A percentile compares a stretch with the other conserved stretches of the same genome.
Conservation (phyloP, 2,329 filamentous ascomycete species). For the Sporothrix euskadiensis region DNA sequence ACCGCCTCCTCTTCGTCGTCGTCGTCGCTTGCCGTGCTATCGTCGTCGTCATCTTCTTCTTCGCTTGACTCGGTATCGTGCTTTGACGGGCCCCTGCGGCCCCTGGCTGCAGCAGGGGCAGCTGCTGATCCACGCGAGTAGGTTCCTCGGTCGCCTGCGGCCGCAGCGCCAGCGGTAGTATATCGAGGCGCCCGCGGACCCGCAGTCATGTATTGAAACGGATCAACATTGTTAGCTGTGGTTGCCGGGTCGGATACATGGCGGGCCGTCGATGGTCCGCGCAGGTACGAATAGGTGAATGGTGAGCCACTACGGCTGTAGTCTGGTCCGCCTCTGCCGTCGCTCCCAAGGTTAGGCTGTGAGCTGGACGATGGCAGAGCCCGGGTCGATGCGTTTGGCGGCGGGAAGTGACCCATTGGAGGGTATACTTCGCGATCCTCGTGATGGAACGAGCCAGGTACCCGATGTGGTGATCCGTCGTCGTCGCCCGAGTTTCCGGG, state of each 20-base stretch:
- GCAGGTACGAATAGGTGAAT: constrained; percentile 50
- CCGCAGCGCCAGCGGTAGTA: constrained; percentile 37
- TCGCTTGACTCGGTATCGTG: constrained; percentile 35
- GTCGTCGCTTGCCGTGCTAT: constrained; percentile 40
- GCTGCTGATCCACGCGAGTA: constrained; percentile 29
- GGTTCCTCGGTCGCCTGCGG: constrained; percentile 36
- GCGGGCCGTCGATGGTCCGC: constrained; percentile 41
- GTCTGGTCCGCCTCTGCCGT: constrained; percentile 37
- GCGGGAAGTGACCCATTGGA: constrained; percentile 55
- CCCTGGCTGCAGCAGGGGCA: constrained; percentile 40
- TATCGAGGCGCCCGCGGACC: constrained; percentile 45
- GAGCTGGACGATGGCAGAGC: constrained; percentile 36
- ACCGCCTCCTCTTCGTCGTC: constrained; percentile 32
- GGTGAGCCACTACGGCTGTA: constrained; percentile 45
- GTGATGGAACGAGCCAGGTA: constrained; percentile 43
- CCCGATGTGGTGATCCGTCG: constrained; percentile 37
- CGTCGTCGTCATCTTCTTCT: constrained; percentile 35
- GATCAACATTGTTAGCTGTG: constrained; percentile 42
- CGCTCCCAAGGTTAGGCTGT: constrained; percentile 38
- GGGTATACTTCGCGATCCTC: constrained; percentile 45
- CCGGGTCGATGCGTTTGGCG: constrained; percentile 41
- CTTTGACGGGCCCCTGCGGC: constrained; percentile 40
- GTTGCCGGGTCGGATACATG: constrained; percentile 49
- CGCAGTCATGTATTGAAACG: constrained; percentile 56
- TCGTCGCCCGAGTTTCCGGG: constrained; percentile 36